These are phyloP conservation scores for Lactarius akahatsu DNA, from an alignment of 768 basidiomycete genomes.

Conservation along the genomic window DNA sequence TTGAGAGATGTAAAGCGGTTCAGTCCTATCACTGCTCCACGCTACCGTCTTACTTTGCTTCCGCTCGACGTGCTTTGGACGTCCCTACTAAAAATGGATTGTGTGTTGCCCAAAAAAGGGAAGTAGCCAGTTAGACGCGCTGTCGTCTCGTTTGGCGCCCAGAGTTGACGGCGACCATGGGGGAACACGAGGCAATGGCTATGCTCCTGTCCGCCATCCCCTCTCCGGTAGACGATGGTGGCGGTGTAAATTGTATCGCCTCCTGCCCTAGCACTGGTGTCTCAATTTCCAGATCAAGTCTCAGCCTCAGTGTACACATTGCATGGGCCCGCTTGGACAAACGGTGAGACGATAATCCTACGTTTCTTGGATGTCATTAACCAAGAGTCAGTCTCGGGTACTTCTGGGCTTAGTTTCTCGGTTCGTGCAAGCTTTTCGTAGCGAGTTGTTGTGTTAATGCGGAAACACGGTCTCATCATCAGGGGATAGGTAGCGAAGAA, in stretches of 20 bases:
- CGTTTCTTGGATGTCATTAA: background rate
- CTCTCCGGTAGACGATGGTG: background rate
- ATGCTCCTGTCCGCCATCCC: background rate
- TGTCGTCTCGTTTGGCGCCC: slow-evolving; percentile 5
- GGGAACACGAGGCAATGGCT: slow-evolving; percentile 16
- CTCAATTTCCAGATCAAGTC: background rate
- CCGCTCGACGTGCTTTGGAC: background rate
- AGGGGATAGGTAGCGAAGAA: background rate
- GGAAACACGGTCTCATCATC: background rate
- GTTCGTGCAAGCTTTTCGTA: background rate
- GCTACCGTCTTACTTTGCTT: background rate
- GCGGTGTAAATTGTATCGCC: background rate
- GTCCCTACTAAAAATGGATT: background rate
- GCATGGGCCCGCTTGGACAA: background rate
- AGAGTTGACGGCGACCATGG: background rate
- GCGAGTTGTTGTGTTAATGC: background rate
- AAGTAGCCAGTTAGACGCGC: slow-evolving; percentile 1
- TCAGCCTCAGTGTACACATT: background rate
- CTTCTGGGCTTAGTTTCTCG: background rate
- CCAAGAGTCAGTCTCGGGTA: background rate
- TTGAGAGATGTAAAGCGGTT: slow-evolving; percentile 2
- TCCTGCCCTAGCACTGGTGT: background rate
- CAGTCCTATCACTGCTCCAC: background rate
- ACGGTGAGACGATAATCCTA: background rate
- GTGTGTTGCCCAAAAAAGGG: background rate